Evolutionary conservation across 345 rosid species (phyloP).

Genomic region (Boechera retrofracta): DNA sequence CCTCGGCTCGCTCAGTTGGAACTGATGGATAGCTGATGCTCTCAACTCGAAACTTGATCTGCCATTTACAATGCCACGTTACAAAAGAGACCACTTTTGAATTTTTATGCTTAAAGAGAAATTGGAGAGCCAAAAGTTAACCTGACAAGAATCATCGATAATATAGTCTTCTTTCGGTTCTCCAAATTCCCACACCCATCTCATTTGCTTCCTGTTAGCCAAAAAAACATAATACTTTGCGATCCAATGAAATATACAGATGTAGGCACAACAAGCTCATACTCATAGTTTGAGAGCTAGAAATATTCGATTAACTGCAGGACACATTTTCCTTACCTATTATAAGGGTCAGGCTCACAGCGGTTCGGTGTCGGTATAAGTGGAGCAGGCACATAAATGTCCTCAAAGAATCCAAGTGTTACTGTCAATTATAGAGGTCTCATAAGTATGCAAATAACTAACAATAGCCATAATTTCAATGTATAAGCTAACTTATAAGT

Average conservation of each 20-base stretch:
- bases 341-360: conserved; percentile 58
- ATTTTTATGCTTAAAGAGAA: neutral
- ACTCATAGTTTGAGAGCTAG: neutral
- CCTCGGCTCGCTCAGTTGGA: conserved; percentile 66
- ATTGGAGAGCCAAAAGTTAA: conserved; percentile 32
- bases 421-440: conserved; percentile 54
- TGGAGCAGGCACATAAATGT: conserved; percentile 66
- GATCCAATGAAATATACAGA: conserved; percentile 13
- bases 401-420: conserved; percentile 93
- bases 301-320: neutral
- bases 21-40: conserved; percentile 63
- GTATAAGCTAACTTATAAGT: conserved; percentile 4
- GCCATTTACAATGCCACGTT: conserved; percentile 43
- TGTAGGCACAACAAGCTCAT: neutral
- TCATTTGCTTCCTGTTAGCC: conserved; percentile 59
- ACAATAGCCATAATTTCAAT: conserved; percentile 9
- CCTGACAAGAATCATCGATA: conserved; percentile 73
- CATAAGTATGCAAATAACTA: conserved; percentile 12
- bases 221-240: neutral
- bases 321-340: conserved; percentile 48
- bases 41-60: conserved; percentile 77
- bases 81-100: neutral
- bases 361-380: conserved; percentile 59
- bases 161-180: conserved; percentile 37
- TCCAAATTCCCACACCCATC: conserved; percentile 75